phyloP scores from a whole-genome alignment of 1,284 basidiomycete genomes.

The Cutaneotrichosporon sp. region DNA sequence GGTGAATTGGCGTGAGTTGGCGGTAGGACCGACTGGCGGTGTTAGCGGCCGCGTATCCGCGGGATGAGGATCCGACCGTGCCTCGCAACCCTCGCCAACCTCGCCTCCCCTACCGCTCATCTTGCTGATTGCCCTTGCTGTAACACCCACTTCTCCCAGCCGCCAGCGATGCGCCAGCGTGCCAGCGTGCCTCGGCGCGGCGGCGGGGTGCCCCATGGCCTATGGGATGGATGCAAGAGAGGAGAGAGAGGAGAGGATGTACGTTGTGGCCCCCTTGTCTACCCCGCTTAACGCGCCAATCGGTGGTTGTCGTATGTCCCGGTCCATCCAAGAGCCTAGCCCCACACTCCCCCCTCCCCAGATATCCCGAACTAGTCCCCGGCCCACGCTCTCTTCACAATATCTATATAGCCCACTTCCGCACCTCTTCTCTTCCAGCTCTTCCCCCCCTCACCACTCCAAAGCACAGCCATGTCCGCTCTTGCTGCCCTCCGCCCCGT shows the following conservation, averaged over 20 bases:
- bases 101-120: not conserved
- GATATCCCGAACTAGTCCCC: not conserved
- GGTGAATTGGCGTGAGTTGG: not conserved
- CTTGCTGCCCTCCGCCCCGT: conserved; percentile 17
- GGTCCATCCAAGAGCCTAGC: no score
- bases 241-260: not conserved
- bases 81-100: not conserved
- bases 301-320: not conserved
- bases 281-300: conserved; percentile 8
- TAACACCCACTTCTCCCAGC: not conserved
- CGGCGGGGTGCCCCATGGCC: no score
- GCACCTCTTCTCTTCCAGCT: not conserved
- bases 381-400: not conserved
- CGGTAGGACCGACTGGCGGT: not conserved
- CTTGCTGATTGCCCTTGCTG: no score
- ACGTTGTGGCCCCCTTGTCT: no score
- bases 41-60: not conserved
- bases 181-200: no score
- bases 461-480: not conserved
- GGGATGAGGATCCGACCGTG: not conserved
- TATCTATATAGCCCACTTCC: not conserved
- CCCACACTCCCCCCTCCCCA: no score
- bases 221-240: no score
- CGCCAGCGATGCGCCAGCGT: not conserved
- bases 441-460: not conserved